These are phyloP conservation scores for Viola pubescens DNA, from an alignment of 441 rosid genomes.

Conservation along the genomic window DNA sequence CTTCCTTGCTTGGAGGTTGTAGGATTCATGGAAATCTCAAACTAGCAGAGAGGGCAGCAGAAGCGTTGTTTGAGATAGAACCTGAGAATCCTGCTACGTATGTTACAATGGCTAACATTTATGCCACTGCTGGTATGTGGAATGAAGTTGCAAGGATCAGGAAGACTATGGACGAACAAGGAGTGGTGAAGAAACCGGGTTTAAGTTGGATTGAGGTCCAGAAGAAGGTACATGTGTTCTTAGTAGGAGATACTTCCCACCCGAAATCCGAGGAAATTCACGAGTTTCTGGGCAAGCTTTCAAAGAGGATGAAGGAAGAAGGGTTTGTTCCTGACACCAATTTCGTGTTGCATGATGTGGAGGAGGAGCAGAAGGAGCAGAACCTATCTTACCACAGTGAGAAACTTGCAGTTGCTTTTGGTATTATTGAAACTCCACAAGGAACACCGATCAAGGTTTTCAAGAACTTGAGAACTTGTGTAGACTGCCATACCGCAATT, in stretches of 20 bases:
- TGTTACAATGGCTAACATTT: slow-evolving; percentile 18
- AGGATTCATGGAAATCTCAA: slow-evolving; percentile 36
- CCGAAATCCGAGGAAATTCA: slow-evolving; percentile 14
- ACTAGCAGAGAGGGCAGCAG: slow-evolving; percentile 30
- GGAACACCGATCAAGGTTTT: slow-evolving; percentile 35
- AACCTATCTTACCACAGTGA: slow-evolving; percentile 39
- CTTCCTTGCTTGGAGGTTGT: slow-evolving; percentile 44
- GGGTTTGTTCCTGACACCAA: slow-evolving; percentile 37
- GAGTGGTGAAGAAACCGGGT: slow-evolving; percentile 19
- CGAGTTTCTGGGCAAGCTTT: slow-evolving; percentile 9
- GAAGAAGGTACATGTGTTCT: slow-evolving; percentile 13
- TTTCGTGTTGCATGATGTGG: slow-evolving; percentile 38
- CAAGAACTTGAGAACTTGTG: slow-evolving; percentile 41
- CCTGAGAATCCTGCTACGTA: slow-evolving; percentile 19
- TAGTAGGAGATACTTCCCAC: slow-evolving; percentile 15
- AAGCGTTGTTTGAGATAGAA: slow-evolving; percentile 21
- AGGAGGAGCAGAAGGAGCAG: slow-evolving; percentile 43
- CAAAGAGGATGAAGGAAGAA: slow-evolving; percentile 33
- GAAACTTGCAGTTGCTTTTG: slow-evolving; percentile 44
- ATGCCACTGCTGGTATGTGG: slow-evolving; percentile 19
- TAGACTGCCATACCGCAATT: slow-evolving; percentile 41
- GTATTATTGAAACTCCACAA: slow-evolving; percentile 33
- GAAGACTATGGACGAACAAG: slow-evolving; percentile 12
- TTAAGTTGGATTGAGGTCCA: slow-evolving; percentile 18
- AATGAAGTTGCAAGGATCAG: slow-evolving; percentile 15